phyloP scores from a whole-genome alignment of 2,329 filamentous ascomycete species.

The Ophiosphaerella narmari region DNA sequence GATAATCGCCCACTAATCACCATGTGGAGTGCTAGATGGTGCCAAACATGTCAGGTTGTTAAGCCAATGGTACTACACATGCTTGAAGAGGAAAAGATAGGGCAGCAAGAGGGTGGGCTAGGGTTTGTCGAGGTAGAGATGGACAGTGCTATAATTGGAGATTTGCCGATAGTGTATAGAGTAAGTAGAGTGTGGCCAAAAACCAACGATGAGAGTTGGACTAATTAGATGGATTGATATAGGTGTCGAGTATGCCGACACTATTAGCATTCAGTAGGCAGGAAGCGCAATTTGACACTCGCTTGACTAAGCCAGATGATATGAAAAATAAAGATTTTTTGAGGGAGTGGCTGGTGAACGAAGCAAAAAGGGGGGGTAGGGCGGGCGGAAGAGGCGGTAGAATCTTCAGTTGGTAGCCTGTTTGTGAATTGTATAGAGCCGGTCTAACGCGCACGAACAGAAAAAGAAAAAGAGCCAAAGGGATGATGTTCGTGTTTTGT shows the following conservation, averaged over 20 bases:
- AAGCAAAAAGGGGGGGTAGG: conserved; percentile 52
- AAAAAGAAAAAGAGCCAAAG: not conserved
- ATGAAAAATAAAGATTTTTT: conserved; percentile 53
- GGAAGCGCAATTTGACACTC: conserved; percentile 56
- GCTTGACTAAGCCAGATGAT: conserved; percentile 49
- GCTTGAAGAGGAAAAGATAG: conserved; percentile 51
- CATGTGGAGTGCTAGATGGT: conserved; percentile 57
- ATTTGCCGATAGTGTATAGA: conserved; percentile 48
- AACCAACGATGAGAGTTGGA: not conserved
- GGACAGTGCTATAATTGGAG: conserved; percentile 52
- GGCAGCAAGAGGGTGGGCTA: conserved; percentile 52
- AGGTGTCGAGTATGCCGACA: conserved; percentile 55
- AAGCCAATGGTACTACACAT: conserved; percentile 50
- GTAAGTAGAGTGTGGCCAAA: conserved; percentile 15
- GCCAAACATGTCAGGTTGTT: conserved; percentile 50
- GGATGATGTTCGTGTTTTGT: not conserved
- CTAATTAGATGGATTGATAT: not conserved
- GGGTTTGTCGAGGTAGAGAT: conserved; percentile 56
- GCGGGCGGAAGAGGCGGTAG: conserved; percentile 53
- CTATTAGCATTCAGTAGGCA: conserved; percentile 55
- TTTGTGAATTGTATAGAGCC: conserved; percentile 9
- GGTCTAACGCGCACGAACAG: conserved; percentile 3
- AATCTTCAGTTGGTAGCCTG: conserved; percentile 46
- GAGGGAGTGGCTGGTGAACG: conserved; percentile 53
- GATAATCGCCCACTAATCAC: conserved; percentile 53